Base-by-base conservation (phyloP, 108 stramenopile species). In the Cyclostephanos tholiformis region DNA sequence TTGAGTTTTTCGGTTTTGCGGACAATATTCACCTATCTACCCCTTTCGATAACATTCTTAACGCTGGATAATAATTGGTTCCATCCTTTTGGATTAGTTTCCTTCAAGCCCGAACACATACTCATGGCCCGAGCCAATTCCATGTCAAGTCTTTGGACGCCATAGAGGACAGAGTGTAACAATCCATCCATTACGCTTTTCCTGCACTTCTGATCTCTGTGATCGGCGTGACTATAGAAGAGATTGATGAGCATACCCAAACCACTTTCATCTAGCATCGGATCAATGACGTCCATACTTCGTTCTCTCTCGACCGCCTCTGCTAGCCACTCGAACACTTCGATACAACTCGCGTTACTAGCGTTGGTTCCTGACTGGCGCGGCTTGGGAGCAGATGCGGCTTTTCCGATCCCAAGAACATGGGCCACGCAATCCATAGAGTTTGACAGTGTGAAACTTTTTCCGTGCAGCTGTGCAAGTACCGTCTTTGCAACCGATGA, bases 291-390 rank as follows among this genome's bases (percentile, higher is more conserved):
- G 22, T 83, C 75, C 75, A 83, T 46, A 60, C 56, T 71, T 44
- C 83, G 58, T 46, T 86, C 85, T 23, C 67, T 69, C 69, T 80
- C 83, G 13, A 72, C 81, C 25, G 67, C 72, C 44, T 80, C 85
- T 25, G 85, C 86, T 57, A 84, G 44, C 86, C 86, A 86, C 46
- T 82, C 80, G 22, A 86, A 74, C 43, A 86, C 66, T 60, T 86
- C 86, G 36, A 82, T 65, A 29, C 62, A 71, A 32, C 70, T 80
- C 5, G 72, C 68, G 25, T 39, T 65, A 43, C 39, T 46, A 2
- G 75, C 35, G 16, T 73, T 75, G 19, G 65, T 55, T 44, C 32
- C 64, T 8, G 74, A 74, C 23, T 69, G 68, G 20, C 63, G 67
- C 36, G 71, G 64, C 60, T 68, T 72, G 57, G 76, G 63, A 30